Conservation (phyloP, 2,329 filamentous ascomycete genomes). For the Coniochaeta pulveracea region DNA sequence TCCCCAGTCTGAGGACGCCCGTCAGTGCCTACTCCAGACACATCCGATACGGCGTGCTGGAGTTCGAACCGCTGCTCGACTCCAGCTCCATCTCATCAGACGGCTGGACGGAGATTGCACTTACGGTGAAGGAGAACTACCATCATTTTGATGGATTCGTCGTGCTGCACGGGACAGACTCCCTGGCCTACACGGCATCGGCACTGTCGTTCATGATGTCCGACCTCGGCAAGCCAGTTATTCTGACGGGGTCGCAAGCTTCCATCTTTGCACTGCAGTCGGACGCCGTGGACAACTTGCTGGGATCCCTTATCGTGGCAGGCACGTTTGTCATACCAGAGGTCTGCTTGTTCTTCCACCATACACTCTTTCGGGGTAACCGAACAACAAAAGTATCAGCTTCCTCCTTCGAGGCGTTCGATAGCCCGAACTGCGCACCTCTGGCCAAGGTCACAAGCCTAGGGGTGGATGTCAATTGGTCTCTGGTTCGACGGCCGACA, state of each 20-base stretch:
- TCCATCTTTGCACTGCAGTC: slow-evolving; percentile 86
- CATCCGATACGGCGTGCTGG: slow-evolving; percentile 72
- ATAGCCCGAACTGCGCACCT: slow-evolving; percentile 74
- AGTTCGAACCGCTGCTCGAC: slow-evolving; percentile 77
- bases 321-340: slow-evolving; percentile 90
- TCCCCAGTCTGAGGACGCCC: slow-evolving; percentile 68
- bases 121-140: slow-evolving; percentile 74
- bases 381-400: slow-evolving; percentile 80
- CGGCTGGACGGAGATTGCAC: slow-evolving; percentile 78
- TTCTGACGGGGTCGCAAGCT: slow-evolving; percentile 73
- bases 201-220: slow-evolving; percentile 89
- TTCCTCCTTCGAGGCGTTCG: slow-evolving; percentile 77
- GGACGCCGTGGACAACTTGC: slow-evolving; percentile 82
- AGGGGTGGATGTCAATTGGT: slow-evolving; percentile 72
- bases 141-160: slow-evolving; percentile 84
- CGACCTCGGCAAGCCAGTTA: slow-evolving; percentile 82
- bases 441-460: slow-evolving; percentile 73
- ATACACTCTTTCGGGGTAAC: slow-evolving; percentile 82
- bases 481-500: slow-evolving; percentile 62
- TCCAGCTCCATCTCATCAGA: slow-evolving; percentile 80
- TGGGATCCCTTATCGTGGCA: slow-evolving; percentile 79
- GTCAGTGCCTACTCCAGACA: slow-evolving; percentile 69
- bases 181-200: slow-evolving; percentile 77
- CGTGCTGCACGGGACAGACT: slow-evolving; percentile 83
- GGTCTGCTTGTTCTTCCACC: slow-evolving; percentile 89